Evolutionary conservation across 352 stramenopile genomes (phyloP), one percentile per base, ranked within the genome.

Genomic region (Poterioochromonas sp.): DNA sequence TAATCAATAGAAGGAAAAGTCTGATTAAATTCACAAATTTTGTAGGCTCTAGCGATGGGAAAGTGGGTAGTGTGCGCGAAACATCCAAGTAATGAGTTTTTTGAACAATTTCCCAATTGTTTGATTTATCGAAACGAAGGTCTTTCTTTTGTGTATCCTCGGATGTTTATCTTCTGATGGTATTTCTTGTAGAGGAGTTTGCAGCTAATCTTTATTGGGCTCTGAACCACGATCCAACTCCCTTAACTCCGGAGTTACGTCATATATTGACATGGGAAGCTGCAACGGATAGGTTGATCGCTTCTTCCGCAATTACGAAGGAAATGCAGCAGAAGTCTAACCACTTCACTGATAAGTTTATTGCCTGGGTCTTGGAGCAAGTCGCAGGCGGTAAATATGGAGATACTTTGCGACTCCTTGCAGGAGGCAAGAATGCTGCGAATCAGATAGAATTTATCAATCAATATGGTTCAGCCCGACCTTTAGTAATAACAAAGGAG

Each of bases 61-160:
- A 92, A 92, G 82, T 93, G 89, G 78, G 87, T 89, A 12, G 83
- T 93, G 34, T 84, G 90, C 68, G 86, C 87, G 0, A 85, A 86
- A 40, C 89, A 94, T 82, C 86, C 85, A 43, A 90, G 85, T 0
- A 93, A 93, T 83, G 85, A 86, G 18, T 93, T 92, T 80, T 93
- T 93, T 82, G 82, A 87, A 47, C 86, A 89, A 79, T 93, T 93
- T 79, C 83, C 84, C 20, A 92, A 92, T 77, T 93, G 88, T 79
- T 80, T 93, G 35, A 68, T 37, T 68, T 68, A 73, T 29, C 64
- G 64, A 22, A 62, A 62, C 29, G 51, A 62, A 62, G 51, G 51
- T 62, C 12, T 32, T 62, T 22, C 8, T 34, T 8, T 32, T 29
- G 12, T 32, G 2, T 62, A 34, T 62, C 29, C 8, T 34, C 5